These are phyloP conservation scores for Fusarium sp. DNA, from an alignment of 2,329 filamentous ascomycete genomes.

Conservation along the genomic window DNA sequence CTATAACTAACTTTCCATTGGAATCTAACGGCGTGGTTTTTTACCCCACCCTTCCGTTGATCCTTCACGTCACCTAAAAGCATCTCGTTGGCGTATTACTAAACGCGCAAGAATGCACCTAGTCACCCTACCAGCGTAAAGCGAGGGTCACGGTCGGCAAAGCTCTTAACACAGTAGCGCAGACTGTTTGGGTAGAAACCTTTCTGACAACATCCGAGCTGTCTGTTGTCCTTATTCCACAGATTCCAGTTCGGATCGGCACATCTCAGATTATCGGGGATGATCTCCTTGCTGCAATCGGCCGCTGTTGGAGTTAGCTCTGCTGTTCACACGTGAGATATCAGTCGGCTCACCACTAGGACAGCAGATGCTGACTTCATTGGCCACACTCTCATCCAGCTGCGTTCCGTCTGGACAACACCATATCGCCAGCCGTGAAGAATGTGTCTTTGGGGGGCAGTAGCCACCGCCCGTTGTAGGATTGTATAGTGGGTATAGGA, in stretches of 20 bases:
- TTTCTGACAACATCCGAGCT: constrained; percentile 28
- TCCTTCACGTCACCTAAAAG: too few species aligned
- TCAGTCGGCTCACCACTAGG: constrained; percentile 10
- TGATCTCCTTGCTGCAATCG: constrained; percentile 16
- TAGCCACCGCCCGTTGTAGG: constrained; percentile 4
- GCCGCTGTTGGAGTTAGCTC: constrained; percentile 11
- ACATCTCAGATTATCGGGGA: constrained; percentile 22
- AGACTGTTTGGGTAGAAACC: constrained; percentile 19
- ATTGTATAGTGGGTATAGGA: constrained; percentile 14
- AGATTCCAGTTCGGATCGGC: constrained; percentile 23
- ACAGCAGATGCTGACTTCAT: constrained; percentile 30
- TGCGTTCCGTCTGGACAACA: constrained; percentile 33
- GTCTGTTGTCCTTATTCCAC: constrained; percentile 21
- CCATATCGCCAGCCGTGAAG: constrained; percentile 7
- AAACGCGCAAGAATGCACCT: too few species aligned
- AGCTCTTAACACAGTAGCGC: too few species aligned
- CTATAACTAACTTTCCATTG: too few species aligned
- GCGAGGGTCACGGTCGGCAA: too few species aligned
- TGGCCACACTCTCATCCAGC: constrained; percentile 6
- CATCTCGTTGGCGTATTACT: too few species aligned
- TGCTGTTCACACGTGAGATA: too few species aligned
- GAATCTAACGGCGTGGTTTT: too few species aligned
- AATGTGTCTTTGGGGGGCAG: constrained; percentile 24
- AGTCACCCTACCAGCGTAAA: too few species aligned
- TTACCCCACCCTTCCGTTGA: too few species aligned